Base-by-base conservation (phyloP, 1,139 yeast genomes). In the Saccharomyces hybrid region DNA sequence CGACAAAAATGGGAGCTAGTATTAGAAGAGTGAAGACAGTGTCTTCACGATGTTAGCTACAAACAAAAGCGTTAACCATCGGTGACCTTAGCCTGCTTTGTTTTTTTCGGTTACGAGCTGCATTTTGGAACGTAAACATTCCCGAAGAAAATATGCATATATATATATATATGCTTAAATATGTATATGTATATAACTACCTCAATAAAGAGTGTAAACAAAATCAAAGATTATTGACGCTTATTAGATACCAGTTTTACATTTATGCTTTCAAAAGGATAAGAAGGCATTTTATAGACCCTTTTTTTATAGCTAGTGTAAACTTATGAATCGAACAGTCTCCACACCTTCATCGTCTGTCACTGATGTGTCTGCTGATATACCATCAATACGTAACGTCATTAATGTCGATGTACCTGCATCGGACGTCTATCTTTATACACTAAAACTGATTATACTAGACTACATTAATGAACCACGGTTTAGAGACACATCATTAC, bases 391-490 rank as follows among this genome's bases (percentile, higher is more conserved):
- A 11, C 26, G 50, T 7, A 55, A 52, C 34, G 31, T 56, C 8
- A 55, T 55, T 27, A 47, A 38, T n/a, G 55, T 59, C 6, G 44
- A 26, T 9, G 50, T 50, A 3, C 47, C 46, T 16, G n/a, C 48
- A 9, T 47, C 51, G 2, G 60, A 58, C n/a, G 57, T 61, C 2
- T 67, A 66, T 48, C 19, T 42, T 14, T 58, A 55, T 50, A 61
- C 59, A 46, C 62, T 83, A 47, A 80, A 79, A 62, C 71, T 80
- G 4, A 61, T 81, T 9, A 66, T 83, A n/a, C 67, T 82, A 14
- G 84, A 81, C 57, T 81, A 83, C 62, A 71, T 77, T 55, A 80
- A 78, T 58, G 86, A 82, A 64, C 84, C 84, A 3, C 67, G 87
- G 34, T 83, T 82, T 68, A 67, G 76, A 52, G 60, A 56, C 26